Evolutionary conservation across 208 protist genomes (phyloP).

Genomic region (Trichomonas tenax): DNA sequence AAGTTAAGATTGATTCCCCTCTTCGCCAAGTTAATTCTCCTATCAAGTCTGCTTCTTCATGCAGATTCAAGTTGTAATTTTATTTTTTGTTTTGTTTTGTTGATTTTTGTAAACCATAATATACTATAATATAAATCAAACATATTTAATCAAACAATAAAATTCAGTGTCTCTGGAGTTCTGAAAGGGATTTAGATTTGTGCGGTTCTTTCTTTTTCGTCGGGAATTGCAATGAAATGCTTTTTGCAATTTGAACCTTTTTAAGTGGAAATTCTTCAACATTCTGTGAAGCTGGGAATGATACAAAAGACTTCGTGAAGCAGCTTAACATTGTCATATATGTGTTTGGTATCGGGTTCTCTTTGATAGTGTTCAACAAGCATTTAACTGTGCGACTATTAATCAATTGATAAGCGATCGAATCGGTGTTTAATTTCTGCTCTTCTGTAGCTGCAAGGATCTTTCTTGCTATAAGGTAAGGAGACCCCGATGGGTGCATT

Average conservation of each 20-base stretch:
- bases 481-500: background rate
- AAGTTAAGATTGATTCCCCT: background rate
- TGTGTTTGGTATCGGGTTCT: background rate
- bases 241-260: background rate
- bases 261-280: conserved; percentile 1
- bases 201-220: background rate
- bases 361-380: background rate
- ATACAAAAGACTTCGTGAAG: background rate
- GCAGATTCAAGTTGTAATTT: background rate
- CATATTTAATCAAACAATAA: background rate
- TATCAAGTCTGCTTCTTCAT: background rate
- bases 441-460: background rate
- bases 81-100: background rate
- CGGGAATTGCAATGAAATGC: background rate
- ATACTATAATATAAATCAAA: too few species aligned
- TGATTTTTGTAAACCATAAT: background rate
- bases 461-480: background rate
- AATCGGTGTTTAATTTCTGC: background rate
- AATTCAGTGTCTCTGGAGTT: background rate
- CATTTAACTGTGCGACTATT: background rate
- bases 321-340: background rate
- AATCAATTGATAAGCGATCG: background rate
- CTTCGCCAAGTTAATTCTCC: background rate
- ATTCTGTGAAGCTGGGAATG: background rate
- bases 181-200: background rate